Percentiles rank a stretch among this genome's conserved stretches.
Evolutionary conservation across 148 eudicot genomes (phyloP).

Genomic region (Fagopyrum homotropicum): DNA sequence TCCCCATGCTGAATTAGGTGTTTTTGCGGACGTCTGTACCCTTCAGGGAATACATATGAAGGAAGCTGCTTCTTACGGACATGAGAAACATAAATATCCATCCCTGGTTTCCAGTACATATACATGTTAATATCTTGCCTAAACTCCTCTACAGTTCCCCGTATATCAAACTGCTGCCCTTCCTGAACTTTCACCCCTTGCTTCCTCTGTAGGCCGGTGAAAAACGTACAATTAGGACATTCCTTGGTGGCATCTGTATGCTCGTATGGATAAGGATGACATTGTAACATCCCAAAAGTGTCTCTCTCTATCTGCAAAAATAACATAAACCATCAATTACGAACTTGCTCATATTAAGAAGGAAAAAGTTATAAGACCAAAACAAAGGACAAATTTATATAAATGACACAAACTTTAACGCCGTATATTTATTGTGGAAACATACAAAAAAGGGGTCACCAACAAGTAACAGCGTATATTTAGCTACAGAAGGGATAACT

Average conservation of each 20-base stretch:
- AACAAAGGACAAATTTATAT: too few species aligned
- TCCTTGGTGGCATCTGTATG: conserved; percentile 20
- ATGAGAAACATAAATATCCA: conserved; percentile 37
- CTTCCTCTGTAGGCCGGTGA: conserved; percentile 41
- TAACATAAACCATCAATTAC: not conserved
- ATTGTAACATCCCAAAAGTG: conserved; percentile 37
- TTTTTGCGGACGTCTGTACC: conserved; percentile 32
- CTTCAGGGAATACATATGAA: conserved; percentile 14
- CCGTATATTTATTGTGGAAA: too few species aligned
- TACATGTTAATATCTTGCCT: conserved; percentile 33
- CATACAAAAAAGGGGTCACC: too few species aligned
- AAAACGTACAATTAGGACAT: conserved; percentile 33
- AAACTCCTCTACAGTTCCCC: conserved; percentile 37
- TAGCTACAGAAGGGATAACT: too few species aligned
- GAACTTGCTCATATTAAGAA: too few species aligned
- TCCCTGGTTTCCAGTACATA: conserved; percentile 36
- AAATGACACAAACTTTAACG: not conserved
- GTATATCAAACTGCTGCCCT: conserved; percentile 41
- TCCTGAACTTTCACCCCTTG: conserved; percentile 32
- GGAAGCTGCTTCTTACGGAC: conserved; percentile 20
- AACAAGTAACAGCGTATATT: too few species aligned
- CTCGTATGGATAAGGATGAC: conserved; percentile 45
- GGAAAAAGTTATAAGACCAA: too few species aligned
- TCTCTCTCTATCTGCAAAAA: conserved; percentile 19
- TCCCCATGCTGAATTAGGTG: conserved; percentile 32